Percentiles rank a stretch among this genome's conserved stretches.
Conservation (phyloP, 2,329 filamentous ascomycete genomes). For the Arthrobotrys musiformis region DNA sequence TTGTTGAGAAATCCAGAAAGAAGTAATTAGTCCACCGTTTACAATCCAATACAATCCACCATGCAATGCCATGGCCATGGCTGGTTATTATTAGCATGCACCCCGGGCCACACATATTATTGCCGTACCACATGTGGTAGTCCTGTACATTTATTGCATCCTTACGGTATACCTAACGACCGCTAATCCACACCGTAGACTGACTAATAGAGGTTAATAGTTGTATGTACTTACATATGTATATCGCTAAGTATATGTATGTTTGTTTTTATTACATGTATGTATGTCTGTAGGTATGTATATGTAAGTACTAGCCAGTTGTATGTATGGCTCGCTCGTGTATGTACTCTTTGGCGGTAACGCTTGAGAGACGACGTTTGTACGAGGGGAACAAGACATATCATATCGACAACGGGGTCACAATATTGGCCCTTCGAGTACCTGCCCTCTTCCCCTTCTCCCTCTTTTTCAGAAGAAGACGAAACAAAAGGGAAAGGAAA, state of each 20-base stretch:
- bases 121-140: slow-evolving; percentile 52
- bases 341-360: neutral
- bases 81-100: slow-evolving; percentile 55
- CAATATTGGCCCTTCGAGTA: neutral
- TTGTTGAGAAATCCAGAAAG: slow-evolving; percentile 11
- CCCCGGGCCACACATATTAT: slow-evolving; percentile 52
- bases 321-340: too few relatives aligned
- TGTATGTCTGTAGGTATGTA: neutral
- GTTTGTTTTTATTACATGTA: neutral
- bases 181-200: neutral
- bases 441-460: neutral
- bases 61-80: slow-evolving; percentile 2
- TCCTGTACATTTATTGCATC: slow-evolving; percentile 11
- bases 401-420: neutral
- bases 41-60: slow-evolving; percentile 20
- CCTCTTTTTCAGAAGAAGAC: neutral
- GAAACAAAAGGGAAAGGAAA: neutral
- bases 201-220: slow-evolving; percentile 16
- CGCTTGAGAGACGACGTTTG: neutral
- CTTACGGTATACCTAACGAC: too few relatives aligned
- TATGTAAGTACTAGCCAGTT: too few relatives aligned
- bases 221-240: neutral
- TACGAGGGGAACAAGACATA: slow-evolving; percentile 13
- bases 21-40: neutral
- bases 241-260: neutral